phyloP scores from a whole-genome alignment of 306 rosid genomes.

The Cyamopsis tetragonoloba region DNA sequence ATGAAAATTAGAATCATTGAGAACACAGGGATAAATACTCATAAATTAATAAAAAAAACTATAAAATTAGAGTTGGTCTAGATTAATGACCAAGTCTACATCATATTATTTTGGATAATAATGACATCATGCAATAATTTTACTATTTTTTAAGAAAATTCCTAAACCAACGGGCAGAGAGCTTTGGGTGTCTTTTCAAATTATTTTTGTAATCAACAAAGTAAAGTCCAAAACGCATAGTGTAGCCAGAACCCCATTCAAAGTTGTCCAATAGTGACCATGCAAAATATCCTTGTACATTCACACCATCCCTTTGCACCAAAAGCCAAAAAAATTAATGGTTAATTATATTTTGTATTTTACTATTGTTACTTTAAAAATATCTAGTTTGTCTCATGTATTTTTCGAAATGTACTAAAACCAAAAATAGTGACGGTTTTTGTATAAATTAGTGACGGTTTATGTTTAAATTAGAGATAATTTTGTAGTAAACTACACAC shows the following conservation, averaged over 20 bases:
- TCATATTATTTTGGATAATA: not conserved
- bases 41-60: not conserved
- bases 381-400: no score
- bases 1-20: not conserved
- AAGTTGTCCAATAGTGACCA: conserved; percentile 64
- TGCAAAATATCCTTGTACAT: conserved; percentile 52
- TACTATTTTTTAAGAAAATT: conserved; percentile 32
- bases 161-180: conserved; percentile 58
- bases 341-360: no score
- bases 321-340: not conserved
- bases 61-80: not conserved
- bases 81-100: not conserved
- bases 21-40: not conserved
- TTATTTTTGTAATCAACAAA: conserved; percentile 45
- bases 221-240: conserved; percentile 46
- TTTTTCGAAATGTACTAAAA: no score
- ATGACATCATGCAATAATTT: not conserved
- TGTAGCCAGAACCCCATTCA: conserved; percentile 52
- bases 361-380: no score
- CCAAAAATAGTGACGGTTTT: no score
- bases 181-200: conserved; percentile 42
- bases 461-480: no score
- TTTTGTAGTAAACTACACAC: no score
- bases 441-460: no score
- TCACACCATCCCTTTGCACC: conserved; percentile 40